Evolutionary conservation across 1,139 yeast genomes (phyloP).

Genomic region (Pichia sp.): DNA sequence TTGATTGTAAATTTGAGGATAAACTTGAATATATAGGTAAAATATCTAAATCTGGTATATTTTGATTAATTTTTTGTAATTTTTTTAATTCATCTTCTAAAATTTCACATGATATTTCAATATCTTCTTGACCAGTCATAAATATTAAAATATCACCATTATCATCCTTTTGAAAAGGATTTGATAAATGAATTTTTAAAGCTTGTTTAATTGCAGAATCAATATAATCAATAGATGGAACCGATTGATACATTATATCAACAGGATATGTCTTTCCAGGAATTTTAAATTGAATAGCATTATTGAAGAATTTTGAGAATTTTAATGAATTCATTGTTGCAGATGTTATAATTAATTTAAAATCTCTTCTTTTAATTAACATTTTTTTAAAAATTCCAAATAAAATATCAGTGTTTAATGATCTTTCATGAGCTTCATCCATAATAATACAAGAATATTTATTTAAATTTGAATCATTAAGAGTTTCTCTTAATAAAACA

Average conservation of each 20-base stretch:
- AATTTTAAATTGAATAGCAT: constrained; percentile 80
- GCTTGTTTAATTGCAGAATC: constrained; percentile 84
- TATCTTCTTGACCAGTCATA: constrained; percentile 97
- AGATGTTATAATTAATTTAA: constrained; percentile 81
- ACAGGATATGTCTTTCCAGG: constrained; percentile 95
- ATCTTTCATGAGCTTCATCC: constrained; percentile 97
- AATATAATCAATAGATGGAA: constrained; percentile 72
- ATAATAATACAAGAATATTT: constrained; percentile 80
- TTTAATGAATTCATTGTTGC: constrained; percentile 91
- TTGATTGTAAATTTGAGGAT: constrained; percentile 78
- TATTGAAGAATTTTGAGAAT: constrained; percentile 74
- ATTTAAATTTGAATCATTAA: constrained; percentile 59
- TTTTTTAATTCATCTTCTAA: constrained; percentile 52
- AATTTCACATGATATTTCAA: constrained; percentile 72
- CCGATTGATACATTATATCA: constrained; percentile 59
- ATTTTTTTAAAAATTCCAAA: constrained; percentile 70
- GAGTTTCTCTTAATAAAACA: constrained; percentile 68
- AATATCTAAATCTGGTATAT: constrained; percentile 44
- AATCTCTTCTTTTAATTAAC: constrained; percentile 55
- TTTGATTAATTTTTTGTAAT: constrained; percentile 41
- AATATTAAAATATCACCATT: constrained; percentile 87
- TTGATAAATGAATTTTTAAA: constrained; percentile 54
- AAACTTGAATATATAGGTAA: constrained; percentile 85
- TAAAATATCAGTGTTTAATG: constrained; percentile 78
- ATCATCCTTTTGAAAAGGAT: constrained; percentile 31